These are phyloP conservation scores for Veloporphyrellus conicus DNA, from an alignment of 1,284 basidiomycete species.

Conservation along the genomic window DNA sequence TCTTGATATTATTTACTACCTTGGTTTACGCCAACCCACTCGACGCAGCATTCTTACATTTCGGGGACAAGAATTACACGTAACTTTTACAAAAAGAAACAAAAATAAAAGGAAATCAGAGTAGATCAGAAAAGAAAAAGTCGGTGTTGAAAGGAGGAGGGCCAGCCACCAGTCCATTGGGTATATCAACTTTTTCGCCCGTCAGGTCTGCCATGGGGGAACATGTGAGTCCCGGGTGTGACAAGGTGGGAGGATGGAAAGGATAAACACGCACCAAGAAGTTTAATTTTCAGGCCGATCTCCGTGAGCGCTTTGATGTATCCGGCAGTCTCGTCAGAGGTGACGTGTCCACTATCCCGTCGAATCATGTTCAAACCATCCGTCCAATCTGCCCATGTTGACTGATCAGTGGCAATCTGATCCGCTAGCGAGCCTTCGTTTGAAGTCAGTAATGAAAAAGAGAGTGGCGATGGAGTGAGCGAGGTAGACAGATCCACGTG, in stretches of 20 bases:
- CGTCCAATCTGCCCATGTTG: constrained; percentile 92
- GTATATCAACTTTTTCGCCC: constrained; percentile 89
- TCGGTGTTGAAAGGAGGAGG: constrained; percentile 76
- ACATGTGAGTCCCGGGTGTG: neutral
- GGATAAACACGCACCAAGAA: constrained; percentile 62
- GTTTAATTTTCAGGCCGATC: constrained; percentile 89
- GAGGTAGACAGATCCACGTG: constrained; percentile 55
- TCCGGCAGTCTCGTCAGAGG: constrained; percentile 79
- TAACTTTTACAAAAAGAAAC: constrained; percentile 5
- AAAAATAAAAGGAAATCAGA: constrained; percentile 33
- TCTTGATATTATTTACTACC: constrained; percentile 7
- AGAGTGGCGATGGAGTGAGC: constrained; percentile 62
- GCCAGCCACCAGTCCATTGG: constrained; percentile 65
- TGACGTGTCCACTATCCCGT: constrained; percentile 73
- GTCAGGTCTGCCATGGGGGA: constrained; percentile 62
- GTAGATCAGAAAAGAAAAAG: constrained; percentile 80
- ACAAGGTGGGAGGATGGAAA: too few relatives aligned
- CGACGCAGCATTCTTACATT: constrained; percentile 4
- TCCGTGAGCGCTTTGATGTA: constrained; percentile 87
- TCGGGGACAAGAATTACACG: constrained; percentile 10
- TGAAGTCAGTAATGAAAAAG: constrained; percentile 74
- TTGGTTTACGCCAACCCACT: neutral
- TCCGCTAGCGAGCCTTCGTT: constrained; percentile 79
- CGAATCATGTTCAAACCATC: constrained; percentile 90
- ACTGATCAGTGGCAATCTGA: constrained; percentile 79